Evolutionary conservation across 2,329 filamentous ascomycete species (phyloP).

Genomic region (Juglanconis oblonga): DNA sequence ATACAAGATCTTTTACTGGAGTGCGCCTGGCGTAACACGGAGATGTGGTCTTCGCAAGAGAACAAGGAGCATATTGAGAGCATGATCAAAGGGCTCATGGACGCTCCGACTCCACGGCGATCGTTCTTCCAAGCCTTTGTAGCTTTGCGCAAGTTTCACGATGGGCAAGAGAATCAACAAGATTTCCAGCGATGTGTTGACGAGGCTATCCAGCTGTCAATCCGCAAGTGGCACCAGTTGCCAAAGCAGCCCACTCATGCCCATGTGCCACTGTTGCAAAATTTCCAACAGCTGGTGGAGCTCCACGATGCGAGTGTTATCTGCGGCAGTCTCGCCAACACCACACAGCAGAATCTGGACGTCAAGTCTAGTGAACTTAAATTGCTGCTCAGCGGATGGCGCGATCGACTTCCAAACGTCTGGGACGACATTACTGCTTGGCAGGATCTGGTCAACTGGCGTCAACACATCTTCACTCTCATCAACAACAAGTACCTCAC

Average conservation of each 20-base stretch:
- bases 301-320: constrained; percentile 97
- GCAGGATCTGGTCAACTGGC: constrained; percentile 99
- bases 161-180: constrained; percentile 73
- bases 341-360: constrained; percentile 81
- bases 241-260: constrained; percentile 90
- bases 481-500: constrained; percentile 93
- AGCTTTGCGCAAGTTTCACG: constrained; percentile 89
- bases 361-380: constrained; percentile 95
- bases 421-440: constrained; percentile 99
- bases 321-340: constrained; percentile 83
- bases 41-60: constrained; percentile 86
- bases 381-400: constrained; percentile 88
- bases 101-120: constrained; percentile 88
- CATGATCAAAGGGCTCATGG: constrained; percentile 95
- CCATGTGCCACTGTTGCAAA: constrained; percentile 90
- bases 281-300: constrained; percentile 97
- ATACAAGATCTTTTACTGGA: constrained; percentile 94
- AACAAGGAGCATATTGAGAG: constrained; percentile 87
- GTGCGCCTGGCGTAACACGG: constrained; percentile 91
- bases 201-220: constrained; percentile 94
- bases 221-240: constrained; percentile 98
- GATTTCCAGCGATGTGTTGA: constrained; percentile 92
- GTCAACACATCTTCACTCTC: constrained; percentile 96
- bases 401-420: constrained; percentile 90
- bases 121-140: constrained; percentile 99